Conservation (phyloP, 768 basidiomycete genomes). For the Trametes sanguinea region DNA sequence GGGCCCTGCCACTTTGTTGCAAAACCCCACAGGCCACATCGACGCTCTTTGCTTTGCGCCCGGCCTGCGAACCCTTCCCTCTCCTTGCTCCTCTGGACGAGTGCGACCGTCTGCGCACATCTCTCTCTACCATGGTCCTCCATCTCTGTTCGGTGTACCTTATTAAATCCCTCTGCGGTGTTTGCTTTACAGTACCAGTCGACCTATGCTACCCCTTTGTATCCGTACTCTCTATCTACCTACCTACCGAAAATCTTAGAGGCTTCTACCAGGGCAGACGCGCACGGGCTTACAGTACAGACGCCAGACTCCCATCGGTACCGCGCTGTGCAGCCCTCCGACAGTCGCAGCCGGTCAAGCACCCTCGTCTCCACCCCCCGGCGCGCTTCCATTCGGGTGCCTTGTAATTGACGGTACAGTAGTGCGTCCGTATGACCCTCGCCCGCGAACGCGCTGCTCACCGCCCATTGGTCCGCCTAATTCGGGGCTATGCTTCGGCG, state of each 20-base stretch:
- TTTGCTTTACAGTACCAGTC: conserved; percentile 8
- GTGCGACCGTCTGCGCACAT: background rate
- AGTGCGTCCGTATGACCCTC: background rate
- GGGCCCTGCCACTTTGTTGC: too few relatives aligned
- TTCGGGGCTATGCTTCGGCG: conserved; percentile 7
- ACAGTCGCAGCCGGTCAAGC: too few relatives aligned
- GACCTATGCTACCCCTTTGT: conserved; percentile 2
- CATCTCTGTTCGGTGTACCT: conserved; percentile 6
- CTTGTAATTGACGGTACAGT: background rate
- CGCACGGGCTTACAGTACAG: background rate
- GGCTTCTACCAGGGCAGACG: background rate
- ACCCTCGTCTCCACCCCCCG: background rate
- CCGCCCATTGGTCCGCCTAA: background rate
- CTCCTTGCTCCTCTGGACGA: background rate
- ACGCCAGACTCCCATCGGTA: background rate
- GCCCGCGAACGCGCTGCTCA: background rate
- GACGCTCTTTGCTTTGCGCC: background rate
- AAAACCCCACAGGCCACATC: too few relatives aligned
- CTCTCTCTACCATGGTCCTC: background rate
- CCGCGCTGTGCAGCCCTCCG: too few relatives aligned
- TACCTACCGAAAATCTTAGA: conserved; percentile 3
- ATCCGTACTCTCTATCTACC: background rate
- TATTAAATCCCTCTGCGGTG: conserved; percentile 11
- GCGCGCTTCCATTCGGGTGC: background rate
- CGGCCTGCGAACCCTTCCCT: background rate